Evolutionary conservation across 164 flowering plant species (phyloP), one percentile per base, ranked within the genome.

Genomic region (Kingdonia uniflora): DNA sequence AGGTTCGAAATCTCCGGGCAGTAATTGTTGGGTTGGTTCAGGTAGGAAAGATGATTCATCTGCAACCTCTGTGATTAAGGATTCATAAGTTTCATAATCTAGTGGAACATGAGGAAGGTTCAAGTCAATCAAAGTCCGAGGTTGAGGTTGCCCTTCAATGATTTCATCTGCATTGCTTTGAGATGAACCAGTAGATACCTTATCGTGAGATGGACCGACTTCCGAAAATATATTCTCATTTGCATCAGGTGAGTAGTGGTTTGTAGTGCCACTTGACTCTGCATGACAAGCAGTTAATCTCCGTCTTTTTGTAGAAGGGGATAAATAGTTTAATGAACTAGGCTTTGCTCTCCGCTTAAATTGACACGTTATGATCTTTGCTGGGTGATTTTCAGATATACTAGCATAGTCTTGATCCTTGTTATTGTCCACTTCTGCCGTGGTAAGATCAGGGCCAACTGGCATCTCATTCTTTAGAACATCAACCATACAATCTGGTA

Each of bases 31-130:
- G 42, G 51, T 59, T 19, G 49, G 47, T 42, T 56, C 41, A 33
- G 41, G 29, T 19, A 62, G 29, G 16, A 35, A 23, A 39, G 37
- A 52, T 29, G n/a, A n/a, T n/a, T n/a, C n/a, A n/a, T n/a, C n/a
- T n/a, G n/a, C n/a, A n/a, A 35, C 41, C 26, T 56, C 60, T 22
- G 8, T 51, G 25, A 33, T 62, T 11, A 57, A 61, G 14, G 65
- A 52, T 50, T 63, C 73, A 19, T 58, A 66, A 22, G 51, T 62
- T 49, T 72, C 80, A 54, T 50, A 24, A 56, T 77, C 77, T 39
- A 57, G 49, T 44, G 60, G 65, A 41, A 55, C 49, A 26, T 65
- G 67, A 11, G 80, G 77, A 39, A 81, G 40, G 57, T 81, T 79
- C 53, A 81, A 60, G 60, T 81, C 87, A 49, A 77, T 66, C 57